Conservation (phyloP, 768 basidiomycete species). For the Boletus coccyginus region DNA sequence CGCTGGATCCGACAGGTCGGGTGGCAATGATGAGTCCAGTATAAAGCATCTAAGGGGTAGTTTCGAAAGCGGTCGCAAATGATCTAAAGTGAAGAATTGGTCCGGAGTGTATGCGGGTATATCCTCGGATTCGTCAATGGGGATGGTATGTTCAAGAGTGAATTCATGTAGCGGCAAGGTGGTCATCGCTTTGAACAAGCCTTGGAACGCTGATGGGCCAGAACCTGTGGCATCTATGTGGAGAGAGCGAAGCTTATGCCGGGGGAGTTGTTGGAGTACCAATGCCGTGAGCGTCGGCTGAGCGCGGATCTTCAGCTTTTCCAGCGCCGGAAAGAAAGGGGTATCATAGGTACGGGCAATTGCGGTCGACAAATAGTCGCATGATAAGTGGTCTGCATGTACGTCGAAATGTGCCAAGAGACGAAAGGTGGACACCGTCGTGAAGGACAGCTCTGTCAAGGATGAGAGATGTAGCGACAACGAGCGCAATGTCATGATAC, state of each 20-base stretch:
- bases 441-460: conserved; percentile 36
- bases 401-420: conserved; percentile 40
- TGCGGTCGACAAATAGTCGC: conserved; percentile 16
- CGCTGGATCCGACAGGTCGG: conserved; percentile 37
- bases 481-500: conserved; percentile 32
- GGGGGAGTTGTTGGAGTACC: conserved; percentile 34
- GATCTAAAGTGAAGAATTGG: conserved; percentile 25
- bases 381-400: conserved; percentile 40
- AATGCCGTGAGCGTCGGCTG: conserved; percentile 32
- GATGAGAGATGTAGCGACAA: conserved; percentile 43
- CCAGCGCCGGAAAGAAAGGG: conserved; percentile 36
- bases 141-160: conserved; percentile 38
- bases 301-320: conserved; percentile 41
- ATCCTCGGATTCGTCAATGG: conserved; percentile 32
- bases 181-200: conserved; percentile 32
- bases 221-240: conserved; percentile 38
- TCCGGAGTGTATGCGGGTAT: conserved; percentile 17
- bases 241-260: conserved; percentile 34
- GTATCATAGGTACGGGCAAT: not conserved
- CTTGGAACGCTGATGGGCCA: conserved; percentile 33
- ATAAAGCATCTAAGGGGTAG: conserved; percentile 36
- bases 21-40: conserved; percentile 41
- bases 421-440: conserved; percentile 38
- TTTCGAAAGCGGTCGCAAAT: conserved; percentile 35
- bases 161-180: conserved; percentile 36